Percentiles rank a stretch among this genome's conserved stretches.
Conservation (phyloP, 192 early-diverging fungal species). For the Tieghemiomyces parasiticus region DNA sequence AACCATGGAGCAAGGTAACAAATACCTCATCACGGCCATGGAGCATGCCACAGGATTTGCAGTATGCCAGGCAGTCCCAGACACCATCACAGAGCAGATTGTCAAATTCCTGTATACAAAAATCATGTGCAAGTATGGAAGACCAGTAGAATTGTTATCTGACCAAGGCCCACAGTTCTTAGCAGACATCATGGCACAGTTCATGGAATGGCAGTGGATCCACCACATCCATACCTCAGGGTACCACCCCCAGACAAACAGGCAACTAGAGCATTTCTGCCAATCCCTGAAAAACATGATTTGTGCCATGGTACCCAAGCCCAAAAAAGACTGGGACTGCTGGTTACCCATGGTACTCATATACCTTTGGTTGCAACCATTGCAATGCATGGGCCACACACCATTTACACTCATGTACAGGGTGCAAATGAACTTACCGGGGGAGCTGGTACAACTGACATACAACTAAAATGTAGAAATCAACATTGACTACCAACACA, state of each 20-base stretch:
- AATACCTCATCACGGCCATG: conserved; percentile 11
- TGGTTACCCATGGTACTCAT: not conserved
- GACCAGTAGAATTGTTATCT: conserved; percentile 8
- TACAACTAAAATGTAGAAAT: not conserved
- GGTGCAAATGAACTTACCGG: not conserved
- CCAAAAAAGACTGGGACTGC: conserved; percentile 8
- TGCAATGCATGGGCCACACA: not conserved
- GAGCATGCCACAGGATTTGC: conserved; percentile 13
- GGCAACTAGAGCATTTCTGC: conserved; percentile 7
- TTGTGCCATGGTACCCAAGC: not conserved
- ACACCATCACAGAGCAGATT: not conserved
- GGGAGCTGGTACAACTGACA: not conserved
- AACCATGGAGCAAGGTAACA: not conserved
- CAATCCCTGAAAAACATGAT: conserved; percentile 4
- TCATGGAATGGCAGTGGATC: not conserved
- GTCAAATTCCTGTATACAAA: conserved; percentile 11
- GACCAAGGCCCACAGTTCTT: conserved; percentile 7
- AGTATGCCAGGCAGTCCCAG: conserved; percentile 4
- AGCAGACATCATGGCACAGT: not conserved
- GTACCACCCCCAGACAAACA: conserved; percentile 10
- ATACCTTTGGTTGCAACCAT: not conserved
- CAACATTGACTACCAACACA: no score
- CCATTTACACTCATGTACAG: not conserved
- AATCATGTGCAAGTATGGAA: not conserved
- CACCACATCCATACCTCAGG: conserved; percentile 4